phyloP scores from a whole-genome alignment of 129 eudicot species.

The sunflower (Helianthus annuus) region DNA sequence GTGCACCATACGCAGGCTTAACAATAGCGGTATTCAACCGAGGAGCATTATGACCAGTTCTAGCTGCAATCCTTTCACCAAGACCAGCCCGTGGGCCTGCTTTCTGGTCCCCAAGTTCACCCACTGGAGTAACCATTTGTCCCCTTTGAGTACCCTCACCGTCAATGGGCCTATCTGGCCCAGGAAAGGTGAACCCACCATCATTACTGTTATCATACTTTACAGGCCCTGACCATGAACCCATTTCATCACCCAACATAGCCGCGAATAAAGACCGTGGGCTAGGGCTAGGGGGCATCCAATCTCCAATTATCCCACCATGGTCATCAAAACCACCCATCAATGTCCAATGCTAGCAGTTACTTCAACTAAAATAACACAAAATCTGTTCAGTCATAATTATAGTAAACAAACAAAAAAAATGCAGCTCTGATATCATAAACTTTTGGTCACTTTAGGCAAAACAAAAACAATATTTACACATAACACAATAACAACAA shows the following conservation, averaged over 20 bases:
- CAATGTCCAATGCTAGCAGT: constrained; percentile 13
- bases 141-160: constrained; percentile 25
- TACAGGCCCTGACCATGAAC: constrained; percentile 25
- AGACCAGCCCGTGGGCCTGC: constrained; percentile 23
- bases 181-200: constrained; percentile 27
- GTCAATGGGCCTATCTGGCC: constrained; percentile 23
- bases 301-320: constrained; percentile 22
- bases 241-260: constrained; percentile 45
- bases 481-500: constrained; percentile 17
- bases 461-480: constrained; percentile 1
- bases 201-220: constrained; percentile 15
- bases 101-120: constrained; percentile 41
- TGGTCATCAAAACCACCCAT: constrained; percentile 71
- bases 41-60: constrained; percentile 71
- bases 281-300: constrained; percentile 65
- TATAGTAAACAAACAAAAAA: not conserved
- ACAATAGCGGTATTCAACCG: constrained; percentile 64
- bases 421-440: not conserved
- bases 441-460: not conserved
- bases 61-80: no score
- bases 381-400: no score
- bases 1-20: constrained; percentile 40
- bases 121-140: constrained; percentile 26
- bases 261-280: constrained; percentile 42
- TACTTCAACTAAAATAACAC: not conserved